Evolutionary conservation across 148 eudicot species (phyloP), one percentile per base, ranked within the genome.

Genomic region (Dysphania ambrosioides): DNA sequence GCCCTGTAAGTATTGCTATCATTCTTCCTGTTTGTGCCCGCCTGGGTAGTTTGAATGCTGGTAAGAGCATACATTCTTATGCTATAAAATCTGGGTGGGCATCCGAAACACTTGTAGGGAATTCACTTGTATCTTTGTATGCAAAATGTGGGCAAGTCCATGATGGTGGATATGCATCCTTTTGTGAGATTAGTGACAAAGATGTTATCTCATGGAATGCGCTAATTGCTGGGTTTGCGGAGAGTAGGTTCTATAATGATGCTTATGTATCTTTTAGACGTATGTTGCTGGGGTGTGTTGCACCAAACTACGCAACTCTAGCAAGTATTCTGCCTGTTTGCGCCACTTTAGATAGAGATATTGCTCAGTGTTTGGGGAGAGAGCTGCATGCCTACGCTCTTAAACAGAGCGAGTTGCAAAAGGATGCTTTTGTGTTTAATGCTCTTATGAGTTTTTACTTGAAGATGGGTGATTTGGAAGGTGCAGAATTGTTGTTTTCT

Each of bases 131-230:
- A 49, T 91, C 97, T 59, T 79, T 91, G 88, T 91, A 91, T 85
- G 90, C 91, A 26, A 91, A 91, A 83, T 80, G 76, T 68, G 88
- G 93, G 32, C 44, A 13, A 67, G 81, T 80, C 31, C 27, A 57
- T 49, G 81, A 77, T 75, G 87, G 81, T 79, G 97, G 90, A 40
- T 78, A 73, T 79, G 47, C 49, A 49, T 73, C 85, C 66, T 91
- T 91, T 74, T 51, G 68, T 68, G 85, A 72, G 75, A 86, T 87
- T 64, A 41, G 75, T 59, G 83, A 83, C 40, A 87, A 85, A 82
- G 93, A 91, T 81, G 86, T 87, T 51, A 81, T 91, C 40, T 89
- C 93, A 1, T 91, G 93, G 89, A 91, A 91, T 79, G 93, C 91
- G 2, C 71, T 83, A 27, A 86, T 91, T 79, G 83, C 90, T 51